phyloP scores from a whole-genome alignment of 768 basidiomycete genomes.

The Termitomyces sp. region DNA sequence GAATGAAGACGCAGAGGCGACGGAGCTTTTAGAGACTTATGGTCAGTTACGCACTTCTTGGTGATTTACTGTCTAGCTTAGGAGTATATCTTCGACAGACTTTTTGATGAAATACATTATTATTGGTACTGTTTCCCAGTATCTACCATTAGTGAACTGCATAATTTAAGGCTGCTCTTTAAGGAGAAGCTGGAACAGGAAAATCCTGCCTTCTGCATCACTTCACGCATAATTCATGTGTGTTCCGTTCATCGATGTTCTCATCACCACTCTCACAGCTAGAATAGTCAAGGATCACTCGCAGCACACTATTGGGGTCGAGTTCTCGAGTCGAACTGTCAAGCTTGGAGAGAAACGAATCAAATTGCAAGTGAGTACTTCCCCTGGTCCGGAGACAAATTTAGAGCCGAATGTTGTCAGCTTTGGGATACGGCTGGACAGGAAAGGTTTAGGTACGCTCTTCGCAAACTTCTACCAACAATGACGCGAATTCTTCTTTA shows the following conservation, averaged over 20 bases:
- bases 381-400: not conserved
- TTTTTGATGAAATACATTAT: conserved; percentile 99
- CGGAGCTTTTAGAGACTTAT: conserved; percentile 92
- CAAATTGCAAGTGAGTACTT: conserved; percentile 78
- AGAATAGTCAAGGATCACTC: conserved; percentile 90
- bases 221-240: conserved; percentile 94
- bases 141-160: conserved; percentile 4
- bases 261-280: conserved; percentile 2
- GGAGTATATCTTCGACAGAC: conserved; percentile 49
- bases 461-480: not conserved
- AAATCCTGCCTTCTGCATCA: conserved; percentile 97
- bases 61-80: not conserved
- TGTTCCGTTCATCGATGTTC: conserved; percentile 28
- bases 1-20: conserved; percentile 78
- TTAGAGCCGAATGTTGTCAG: conserved; percentile 32
- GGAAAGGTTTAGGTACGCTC: conserved; percentile 78
- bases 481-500: conserved; percentile 24
- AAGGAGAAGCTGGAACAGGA: conserved; percentile 95
- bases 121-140: conserved; percentile 57
- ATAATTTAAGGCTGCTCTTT: conserved; percentile 6
- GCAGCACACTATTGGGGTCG: conserved; percentile 97
- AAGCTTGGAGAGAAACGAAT: conserved; percentile 92
- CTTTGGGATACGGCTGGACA: conserved; percentile 98
- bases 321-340: conserved; percentile 93
- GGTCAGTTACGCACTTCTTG: conserved; percentile 42